phyloP scores from a whole-genome alignment of 306 rosid species.

The Cajanus cajan region DNA sequence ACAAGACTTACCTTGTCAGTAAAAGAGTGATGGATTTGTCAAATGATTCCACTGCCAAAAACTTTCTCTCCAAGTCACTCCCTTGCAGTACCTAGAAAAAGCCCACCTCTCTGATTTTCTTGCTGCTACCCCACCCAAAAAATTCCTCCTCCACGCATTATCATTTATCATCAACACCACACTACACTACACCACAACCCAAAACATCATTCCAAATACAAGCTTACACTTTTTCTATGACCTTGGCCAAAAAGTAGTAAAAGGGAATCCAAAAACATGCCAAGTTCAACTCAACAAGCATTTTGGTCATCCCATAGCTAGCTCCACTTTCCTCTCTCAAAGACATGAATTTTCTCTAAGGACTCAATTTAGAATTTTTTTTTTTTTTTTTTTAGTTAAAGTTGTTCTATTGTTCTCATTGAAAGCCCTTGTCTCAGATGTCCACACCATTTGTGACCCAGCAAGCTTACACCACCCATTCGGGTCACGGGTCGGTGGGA shows the following conservation, averaged over 20 bases:
- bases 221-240: background rate
- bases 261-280: background rate
- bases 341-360: background rate
- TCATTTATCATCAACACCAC: background rate
- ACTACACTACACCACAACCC: background rate
- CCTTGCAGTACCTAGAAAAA: slow-evolving; percentile 10
- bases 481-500: slow-evolving; percentile 70
- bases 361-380: background rate
- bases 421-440: slow-evolving; percentile 30
- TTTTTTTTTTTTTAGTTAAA: background rate
- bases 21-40: background rate
- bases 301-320: background rate
- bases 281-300: background rate
- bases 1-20: too few relatives aligned
- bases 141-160: background rate
- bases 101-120: slow-evolving; percentile 13
- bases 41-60: slow-evolving; percentile 17
- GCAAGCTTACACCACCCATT: slow-evolving; percentile 52
- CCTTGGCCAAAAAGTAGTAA: background rate
- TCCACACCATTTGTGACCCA: slow-evolving; percentile 53
- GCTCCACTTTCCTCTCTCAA: background rate
- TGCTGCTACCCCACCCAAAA: slow-evolving; percentile 22
- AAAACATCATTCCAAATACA: background rate
- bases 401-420: too few relatives aligned
- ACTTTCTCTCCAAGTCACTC: slow-evolving; percentile 2